Conservation (phyloP, 208 protist species). For the Acanthamoeba sp. region DNA sequence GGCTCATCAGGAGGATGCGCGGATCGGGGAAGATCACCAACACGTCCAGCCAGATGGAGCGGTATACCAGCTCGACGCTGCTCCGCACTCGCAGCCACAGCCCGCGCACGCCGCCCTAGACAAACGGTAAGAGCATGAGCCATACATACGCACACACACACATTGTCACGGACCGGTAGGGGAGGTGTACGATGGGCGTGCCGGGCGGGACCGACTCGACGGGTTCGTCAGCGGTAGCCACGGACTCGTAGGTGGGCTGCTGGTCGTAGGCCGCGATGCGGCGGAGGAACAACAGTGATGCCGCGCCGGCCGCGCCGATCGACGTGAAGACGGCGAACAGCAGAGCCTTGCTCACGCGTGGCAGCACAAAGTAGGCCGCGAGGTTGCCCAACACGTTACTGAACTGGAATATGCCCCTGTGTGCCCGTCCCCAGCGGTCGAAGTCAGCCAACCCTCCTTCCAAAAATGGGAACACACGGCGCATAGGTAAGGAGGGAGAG, state of each 20-base stretch:
- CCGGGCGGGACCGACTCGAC: neutral
- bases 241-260: neutral
- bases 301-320: constrained; percentile 1
- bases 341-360: neutral
- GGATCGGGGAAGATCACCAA: neutral
- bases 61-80: neutral
- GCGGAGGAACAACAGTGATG: constrained; percentile 28
- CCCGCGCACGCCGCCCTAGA: neutral
- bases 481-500: neutral
- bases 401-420: constrained; percentile 77
- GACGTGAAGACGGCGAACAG: constrained; percentile 62
- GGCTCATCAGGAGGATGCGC: constrained; percentile 45
- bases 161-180: too few species aligned
- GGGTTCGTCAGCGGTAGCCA: neutral
- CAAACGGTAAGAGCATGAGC: neutral
- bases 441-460: neutral
- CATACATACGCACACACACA: neutral
- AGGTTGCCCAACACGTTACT: constrained; percentile 74
- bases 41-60: constrained; percentile 14
- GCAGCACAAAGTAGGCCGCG: constrained; percentile 69
- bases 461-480: neutral
- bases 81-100: neutral
- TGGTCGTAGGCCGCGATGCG: neutral
- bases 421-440: neutral
- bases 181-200: neutral